Evolutionary conservation across 2,329 filamentous ascomycete genomes (phyloP).

Genomic region (Dactylellina leptospora): DNA sequence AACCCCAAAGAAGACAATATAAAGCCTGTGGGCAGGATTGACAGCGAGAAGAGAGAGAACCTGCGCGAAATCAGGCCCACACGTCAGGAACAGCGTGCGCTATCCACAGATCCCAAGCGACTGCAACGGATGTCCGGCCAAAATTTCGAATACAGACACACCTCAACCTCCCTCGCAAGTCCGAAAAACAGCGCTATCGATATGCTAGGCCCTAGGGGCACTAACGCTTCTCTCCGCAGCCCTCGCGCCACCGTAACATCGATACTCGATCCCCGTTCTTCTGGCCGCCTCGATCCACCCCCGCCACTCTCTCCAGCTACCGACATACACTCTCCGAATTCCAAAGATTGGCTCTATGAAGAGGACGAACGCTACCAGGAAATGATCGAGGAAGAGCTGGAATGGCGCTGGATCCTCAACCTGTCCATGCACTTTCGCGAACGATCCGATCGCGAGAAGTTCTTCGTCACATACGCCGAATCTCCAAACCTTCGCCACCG

Average conservation of each 20-base stretch:
- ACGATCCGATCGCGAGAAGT: conserved; percentile 91
- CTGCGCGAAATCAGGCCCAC: conserved; percentile 49
- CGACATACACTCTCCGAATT: conserved; percentile 38
- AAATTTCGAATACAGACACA: conserved; percentile 48
- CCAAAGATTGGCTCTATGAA: conserved; percentile 44
- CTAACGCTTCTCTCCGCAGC: conserved; percentile 38
- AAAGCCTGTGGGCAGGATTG: conserved; percentile 26
- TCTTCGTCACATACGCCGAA: conserved; percentile 94
- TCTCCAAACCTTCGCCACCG: conserved; percentile 80
- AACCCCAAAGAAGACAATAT: conserved; percentile 29
- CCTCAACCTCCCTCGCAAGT: conserved; percentile 41
- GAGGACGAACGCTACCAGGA: conserved; percentile 64
- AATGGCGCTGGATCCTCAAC: conserved; percentile 92
- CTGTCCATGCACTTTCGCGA: conserved; percentile 98
- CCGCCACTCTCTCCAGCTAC: conserved; percentile 43
- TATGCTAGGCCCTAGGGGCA: conserved; percentile 34
- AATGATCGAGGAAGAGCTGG: conserved; percentile 80
- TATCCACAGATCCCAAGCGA: conserved; percentile 43
- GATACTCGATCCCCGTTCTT: conserved; percentile 48
- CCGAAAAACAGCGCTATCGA: conserved; percentile 35
- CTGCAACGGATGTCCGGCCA: conserved; percentile 44
- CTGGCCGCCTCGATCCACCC: conserved; percentile 11
- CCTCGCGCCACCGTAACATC: conserved; percentile 49
- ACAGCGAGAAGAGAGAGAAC: conserved; percentile 50
- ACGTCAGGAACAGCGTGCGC: conserved; percentile 46